Percentiles rank a stretch among this genome's conserved stretches.
These are phyloP conservation scores for Henckelia pumila DNA, from an alignment of 257 asterid species.

Conservation along the genomic window DNA sequence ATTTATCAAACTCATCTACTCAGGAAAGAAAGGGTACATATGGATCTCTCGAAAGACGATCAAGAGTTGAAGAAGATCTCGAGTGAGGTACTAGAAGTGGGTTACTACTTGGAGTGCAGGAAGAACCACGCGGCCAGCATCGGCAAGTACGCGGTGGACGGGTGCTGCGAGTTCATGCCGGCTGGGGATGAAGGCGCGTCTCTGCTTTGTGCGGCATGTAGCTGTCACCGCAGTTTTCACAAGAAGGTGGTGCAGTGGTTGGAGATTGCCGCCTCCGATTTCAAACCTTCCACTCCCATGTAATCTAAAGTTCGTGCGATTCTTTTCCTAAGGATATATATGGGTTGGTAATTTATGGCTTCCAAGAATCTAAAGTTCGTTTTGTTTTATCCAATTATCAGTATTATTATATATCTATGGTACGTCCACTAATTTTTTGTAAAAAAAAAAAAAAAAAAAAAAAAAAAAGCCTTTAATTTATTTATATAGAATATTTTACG, in stretches of 20 bases:
- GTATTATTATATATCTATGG: no score
- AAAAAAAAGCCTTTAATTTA: no score
- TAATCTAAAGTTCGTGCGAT: neutral
- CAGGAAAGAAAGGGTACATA: neutral
- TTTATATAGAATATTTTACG: no score
- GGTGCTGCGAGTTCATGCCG: conserved; percentile 75
- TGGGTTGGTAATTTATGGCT: no score
- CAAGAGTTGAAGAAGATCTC: neutral
- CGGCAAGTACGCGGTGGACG: conserved; percentile 67
- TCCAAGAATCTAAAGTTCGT: no score
- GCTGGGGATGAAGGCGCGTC: conserved; percentile 49
- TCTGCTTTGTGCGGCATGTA: conserved; percentile 62
- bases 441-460: no score
- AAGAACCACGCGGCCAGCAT: conserved; percentile 71
- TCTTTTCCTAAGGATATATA: no score
- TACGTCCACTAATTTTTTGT: no score
- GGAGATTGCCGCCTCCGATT: neutral
- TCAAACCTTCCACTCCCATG: conserved; percentile 13
- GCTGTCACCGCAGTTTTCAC: conserved; percentile 68
- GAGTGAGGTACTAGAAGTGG: conserved; percentile 17
- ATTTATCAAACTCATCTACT: no score
- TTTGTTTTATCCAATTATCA: no score
- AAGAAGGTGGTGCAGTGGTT: conserved; percentile 40
- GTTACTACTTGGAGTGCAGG: conserved; percentile 53
- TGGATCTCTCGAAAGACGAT: conserved; percentile 24